Conservation (phyloP, 306 rosid species). For the Pyrus pyrifolia region DNA sequence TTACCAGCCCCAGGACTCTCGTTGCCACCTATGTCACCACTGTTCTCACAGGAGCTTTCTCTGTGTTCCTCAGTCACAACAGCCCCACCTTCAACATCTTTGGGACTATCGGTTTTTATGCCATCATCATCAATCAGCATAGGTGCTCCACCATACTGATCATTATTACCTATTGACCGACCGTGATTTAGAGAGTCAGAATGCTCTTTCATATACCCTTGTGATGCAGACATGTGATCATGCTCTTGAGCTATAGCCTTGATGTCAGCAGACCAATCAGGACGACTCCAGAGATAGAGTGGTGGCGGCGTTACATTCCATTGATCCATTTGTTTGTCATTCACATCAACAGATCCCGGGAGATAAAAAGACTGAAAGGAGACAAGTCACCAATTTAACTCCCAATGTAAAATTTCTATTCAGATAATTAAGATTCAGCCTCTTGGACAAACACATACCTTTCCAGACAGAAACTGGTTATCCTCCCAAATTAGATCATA, state of each 20-base stretch:
- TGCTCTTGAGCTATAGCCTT: slow-evolving; percentile 49
- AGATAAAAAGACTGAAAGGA: slow-evolving; percentile 76
- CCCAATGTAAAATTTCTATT: background rate
- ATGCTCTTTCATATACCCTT: slow-evolving; percentile 1
- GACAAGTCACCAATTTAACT: slow-evolving; percentile 10
- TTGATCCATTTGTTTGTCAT: slow-evolving; percentile 63
- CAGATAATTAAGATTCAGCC: background rate
- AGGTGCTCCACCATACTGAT: slow-evolving; percentile 11
- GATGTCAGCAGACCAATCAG: slow-evolving; percentile 49
- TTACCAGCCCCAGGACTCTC: slow-evolving; percentile 17
- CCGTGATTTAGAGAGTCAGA: slow-evolving; percentile 11
- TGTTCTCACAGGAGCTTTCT: slow-evolving; percentile 11
- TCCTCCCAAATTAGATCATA: slow-evolving; percentile 94
- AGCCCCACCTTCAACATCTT: slow-evolving; percentile 19
- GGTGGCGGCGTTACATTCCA: slow-evolving; percentile 61
- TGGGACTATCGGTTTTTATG: slow-evolving; percentile 11
- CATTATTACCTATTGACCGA: slow-evolving; percentile 14
- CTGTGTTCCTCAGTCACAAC: slow-evolving; percentile 6
- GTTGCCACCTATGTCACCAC: slow-evolving; percentile 21
- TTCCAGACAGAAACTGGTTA: slow-evolving; percentile 48
- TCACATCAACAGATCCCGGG: slow-evolving; percentile 65
- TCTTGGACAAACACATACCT: slow-evolving; percentile 35
- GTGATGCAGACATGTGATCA: slow-evolving; percentile 32
- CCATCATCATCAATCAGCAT: slow-evolving; percentile 22
- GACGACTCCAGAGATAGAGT: slow-evolving; percentile 82